Evolutionary conservation across 176 grass and related monocot genomes (phyloP), one percentile per base, ranked within the genome.

Genomic region (Carex scoparia): DNA sequence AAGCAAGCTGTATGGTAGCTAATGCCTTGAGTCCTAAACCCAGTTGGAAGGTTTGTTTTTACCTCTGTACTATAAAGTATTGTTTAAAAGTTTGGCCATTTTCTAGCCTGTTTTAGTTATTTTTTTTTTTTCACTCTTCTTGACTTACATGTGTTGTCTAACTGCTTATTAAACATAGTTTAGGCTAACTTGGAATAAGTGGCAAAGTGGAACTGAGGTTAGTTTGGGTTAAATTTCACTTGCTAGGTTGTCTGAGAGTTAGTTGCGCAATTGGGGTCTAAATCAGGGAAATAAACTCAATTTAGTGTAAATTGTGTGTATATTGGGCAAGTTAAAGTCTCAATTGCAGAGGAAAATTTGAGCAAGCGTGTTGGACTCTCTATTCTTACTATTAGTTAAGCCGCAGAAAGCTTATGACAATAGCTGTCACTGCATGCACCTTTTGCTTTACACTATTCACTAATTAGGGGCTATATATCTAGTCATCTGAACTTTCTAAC

Each of bases 1-100:
- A 92, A 89, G 93, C 96, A 80, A 98, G 93, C 77, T 95, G 87
- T 79, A 98, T 95, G 96, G 93, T 94, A 85, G 91, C 93, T 61
- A 84, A 91, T 48, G 90, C 91, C 68, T 88, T 95, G 72, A 84
- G 85, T 85, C 96, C 96, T 86, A 88, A 95, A 61, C 91, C 93
- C 66, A 85, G 91, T 57, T 98, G 93, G 93, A 95, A 95, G 93
- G 96, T 98, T 78, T 76, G 87, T 90, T 30, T 68, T 61, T 49
- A 16, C n/a, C 27, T 72, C 40, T 56, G 49, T 32, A 33, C 5
- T 73, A 77, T 78, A 40, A 16, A 40, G 16, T 16, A 32, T 27
- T 8, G 1, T 3, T 75, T 23, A 54, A 4, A 46, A 82, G 1
- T 69, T 73, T 12, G 19, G 40, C 10, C 44, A 74, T 74, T 74